Conservation (phyloP, 345 rosid species). For the Euphorbia pulcherrima region DNA sequence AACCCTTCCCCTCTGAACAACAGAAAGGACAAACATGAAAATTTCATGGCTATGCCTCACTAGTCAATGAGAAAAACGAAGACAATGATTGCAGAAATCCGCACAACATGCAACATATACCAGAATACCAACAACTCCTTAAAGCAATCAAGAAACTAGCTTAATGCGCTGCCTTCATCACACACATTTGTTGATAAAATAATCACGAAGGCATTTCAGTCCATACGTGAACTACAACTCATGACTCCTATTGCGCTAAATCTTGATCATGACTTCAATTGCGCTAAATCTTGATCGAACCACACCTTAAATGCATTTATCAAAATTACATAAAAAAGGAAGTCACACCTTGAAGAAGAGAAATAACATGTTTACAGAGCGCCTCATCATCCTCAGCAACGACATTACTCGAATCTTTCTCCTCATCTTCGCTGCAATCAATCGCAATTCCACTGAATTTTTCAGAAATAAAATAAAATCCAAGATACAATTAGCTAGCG, state of each 20-base stretch:
- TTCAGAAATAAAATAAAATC: neutral
- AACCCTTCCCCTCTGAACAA: constrained; percentile 35
- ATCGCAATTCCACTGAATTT: constrained; percentile 21
- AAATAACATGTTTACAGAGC: constrained; percentile 37
- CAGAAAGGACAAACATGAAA: constrained; percentile 10
- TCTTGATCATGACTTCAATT: neutral
- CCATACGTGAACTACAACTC: neutral
- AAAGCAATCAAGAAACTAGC: neutral
- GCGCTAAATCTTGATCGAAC: too few species aligned
- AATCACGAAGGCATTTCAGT: neutral
- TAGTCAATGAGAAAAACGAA: neutral
- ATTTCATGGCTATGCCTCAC: constrained; percentile 1
- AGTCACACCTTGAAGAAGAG: constrained; percentile 40
- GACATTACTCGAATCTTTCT: neutral
- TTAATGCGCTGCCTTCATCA: neutral
- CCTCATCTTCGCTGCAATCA: constrained; percentile 10
- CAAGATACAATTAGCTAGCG: neutral
- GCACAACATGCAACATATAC: neutral
- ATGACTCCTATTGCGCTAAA: neutral
- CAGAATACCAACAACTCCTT: neutral
- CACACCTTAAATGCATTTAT: too few species aligned
- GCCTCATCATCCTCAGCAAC: constrained; percentile 33
- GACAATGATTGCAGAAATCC: neutral
- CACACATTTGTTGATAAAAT: neutral
- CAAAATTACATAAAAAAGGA: neutral